Evolutionary conservation across 1,284 basidiomycete genomes (phyloP).

Genomic region (Anthracocystis setariae): DNA sequence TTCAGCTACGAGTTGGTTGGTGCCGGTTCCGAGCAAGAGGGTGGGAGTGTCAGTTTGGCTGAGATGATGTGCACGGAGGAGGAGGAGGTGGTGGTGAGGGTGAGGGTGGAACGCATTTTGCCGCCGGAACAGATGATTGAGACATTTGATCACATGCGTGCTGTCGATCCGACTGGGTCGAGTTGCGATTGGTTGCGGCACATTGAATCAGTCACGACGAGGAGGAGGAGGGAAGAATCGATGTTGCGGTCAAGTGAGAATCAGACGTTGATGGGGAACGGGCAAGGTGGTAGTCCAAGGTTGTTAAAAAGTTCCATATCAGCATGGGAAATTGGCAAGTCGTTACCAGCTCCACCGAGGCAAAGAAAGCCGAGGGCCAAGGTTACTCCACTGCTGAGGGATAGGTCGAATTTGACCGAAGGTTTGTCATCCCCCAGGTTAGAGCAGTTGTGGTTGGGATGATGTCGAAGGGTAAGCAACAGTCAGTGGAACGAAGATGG

Average conservation of each 20-base stretch:
- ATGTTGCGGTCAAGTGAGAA: slow-evolving; percentile 11
- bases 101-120: slow-evolving; percentile 42
- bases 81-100: not conserved
- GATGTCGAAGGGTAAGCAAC: too few species aligned
- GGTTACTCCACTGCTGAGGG: too few species aligned
- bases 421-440: too few species aligned
- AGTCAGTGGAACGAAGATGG: too few species aligned
- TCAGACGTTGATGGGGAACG: slow-evolving; percentile 12
- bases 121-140: slow-evolving; percentile 52
- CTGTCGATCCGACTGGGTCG: slow-evolving; percentile 17
- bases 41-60: not conserved
- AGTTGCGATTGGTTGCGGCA: slow-evolving; percentile 31
- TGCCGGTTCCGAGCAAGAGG: too few species aligned
- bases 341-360: not conserved
- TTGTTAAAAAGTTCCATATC: slow-evolving; percentile 14
- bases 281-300: slow-evolving; percentile 2
- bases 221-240: too few species aligned
- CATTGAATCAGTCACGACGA: not conserved
- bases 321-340: slow-evolving; percentile 11
- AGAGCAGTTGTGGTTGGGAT: too few species aligned
- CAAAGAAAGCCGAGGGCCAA: too few species aligned
- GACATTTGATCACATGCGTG: slow-evolving; percentile 46
- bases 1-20: slow-evolving; percentile 36
- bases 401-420: too few species aligned
- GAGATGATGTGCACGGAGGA: not conserved